Conservation (phyloP, 331 rosid species). For the Rosa hybrid region DNA sequence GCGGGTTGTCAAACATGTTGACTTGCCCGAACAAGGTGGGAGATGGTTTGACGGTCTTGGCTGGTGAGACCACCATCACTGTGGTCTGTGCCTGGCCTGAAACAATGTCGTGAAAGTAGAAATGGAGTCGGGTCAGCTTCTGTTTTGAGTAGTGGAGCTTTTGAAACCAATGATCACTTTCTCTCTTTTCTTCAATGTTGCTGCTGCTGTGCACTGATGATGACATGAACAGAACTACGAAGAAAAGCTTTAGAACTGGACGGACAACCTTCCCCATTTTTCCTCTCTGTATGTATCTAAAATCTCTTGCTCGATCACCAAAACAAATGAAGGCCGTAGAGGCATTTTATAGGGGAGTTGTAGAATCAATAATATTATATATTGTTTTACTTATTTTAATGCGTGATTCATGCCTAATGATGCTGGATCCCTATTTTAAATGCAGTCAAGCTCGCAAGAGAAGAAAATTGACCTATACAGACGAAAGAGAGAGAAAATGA, state of each 20-base stretch:
- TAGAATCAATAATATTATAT: no score
- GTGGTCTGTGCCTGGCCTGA: not conserved
- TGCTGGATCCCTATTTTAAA: no score
- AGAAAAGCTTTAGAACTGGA: not conserved
- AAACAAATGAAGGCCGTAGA: no score
- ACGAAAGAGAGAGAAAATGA: no score
- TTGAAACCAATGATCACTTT: conserved; percentile 1
- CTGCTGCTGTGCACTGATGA: not conserved
- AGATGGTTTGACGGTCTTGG: not conserved
- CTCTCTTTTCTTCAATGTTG: not conserved
- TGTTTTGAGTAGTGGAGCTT: not conserved
- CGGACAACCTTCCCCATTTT: no score
- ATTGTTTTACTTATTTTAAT: no score
- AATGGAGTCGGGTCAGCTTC: conserved; percentile 17
- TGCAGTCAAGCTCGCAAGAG: no score
- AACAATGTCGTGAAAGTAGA: conserved; percentile 14
- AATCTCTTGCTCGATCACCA: no score
- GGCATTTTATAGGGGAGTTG: no score
- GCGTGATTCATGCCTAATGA: no score
- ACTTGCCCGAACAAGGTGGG: conserved; percentile 6
- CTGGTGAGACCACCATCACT: not conserved
- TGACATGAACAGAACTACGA: not conserved
- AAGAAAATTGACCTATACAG: no score
- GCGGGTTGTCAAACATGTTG: conserved; percentile 1
- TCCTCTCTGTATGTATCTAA: no score